These are phyloP conservation scores for Brettanomyces nanus DNA, from an alignment of 805 yeast genomes.

Conservation along the genomic window DNA sequence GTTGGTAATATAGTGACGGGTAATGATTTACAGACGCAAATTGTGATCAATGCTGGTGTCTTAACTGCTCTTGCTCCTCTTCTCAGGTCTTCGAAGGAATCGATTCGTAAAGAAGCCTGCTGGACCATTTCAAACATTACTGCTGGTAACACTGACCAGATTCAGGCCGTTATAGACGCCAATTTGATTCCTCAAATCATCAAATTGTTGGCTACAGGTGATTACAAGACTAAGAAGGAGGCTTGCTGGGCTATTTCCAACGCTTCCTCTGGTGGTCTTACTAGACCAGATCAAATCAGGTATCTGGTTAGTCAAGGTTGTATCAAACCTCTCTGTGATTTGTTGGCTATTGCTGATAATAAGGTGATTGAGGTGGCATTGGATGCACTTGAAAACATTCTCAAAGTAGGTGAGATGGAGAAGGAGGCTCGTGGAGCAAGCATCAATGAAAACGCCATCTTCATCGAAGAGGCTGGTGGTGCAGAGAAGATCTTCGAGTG, in stretches of 20 bases:
- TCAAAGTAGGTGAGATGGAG: slow-evolving; percentile 91
- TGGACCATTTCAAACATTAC: slow-evolving; percentile 98
- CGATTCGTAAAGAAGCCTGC: slow-evolving; percentile 94
- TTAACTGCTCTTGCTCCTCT: slow-evolving; percentile 76
- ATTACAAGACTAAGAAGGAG: slow-evolving; percentile 93
- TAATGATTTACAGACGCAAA: slow-evolving; percentile 91
- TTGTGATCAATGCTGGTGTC: slow-evolving; percentile 88
- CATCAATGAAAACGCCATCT: slow-evolving; percentile 81
- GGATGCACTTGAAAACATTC: slow-evolving; percentile 89
- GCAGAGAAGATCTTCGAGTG: slow-evolving; percentile 92
- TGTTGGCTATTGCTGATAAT: slow-evolving; percentile 79
- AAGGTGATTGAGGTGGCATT: slow-evolving; percentile 90
- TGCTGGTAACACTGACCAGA: slow-evolving; percentile 93
- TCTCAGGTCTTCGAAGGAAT: slow-evolving; percentile 78
- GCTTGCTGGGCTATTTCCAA: slow-evolving; percentile 99
- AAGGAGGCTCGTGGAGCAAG: slow-evolving; percentile 64
- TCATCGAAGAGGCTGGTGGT: slow-evolving; percentile 97
- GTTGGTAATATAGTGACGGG: slow-evolving; percentile 98
- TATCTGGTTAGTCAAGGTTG: slow-evolving; percentile 93
- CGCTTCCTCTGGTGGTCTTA: slow-evolving; percentile 92
- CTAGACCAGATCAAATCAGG: slow-evolving; percentile 87
- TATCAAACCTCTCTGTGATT: slow-evolving; percentile 93
- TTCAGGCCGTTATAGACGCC: slow-evolving; percentile 93
- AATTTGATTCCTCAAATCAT: slow-evolving; percentile 90
- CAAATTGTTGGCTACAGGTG: slow-evolving; percentile 67